phyloP scores from a whole-genome alignment of 2,329 filamentous ascomycete genomes.

The Fusarium xyrophilum region DNA sequence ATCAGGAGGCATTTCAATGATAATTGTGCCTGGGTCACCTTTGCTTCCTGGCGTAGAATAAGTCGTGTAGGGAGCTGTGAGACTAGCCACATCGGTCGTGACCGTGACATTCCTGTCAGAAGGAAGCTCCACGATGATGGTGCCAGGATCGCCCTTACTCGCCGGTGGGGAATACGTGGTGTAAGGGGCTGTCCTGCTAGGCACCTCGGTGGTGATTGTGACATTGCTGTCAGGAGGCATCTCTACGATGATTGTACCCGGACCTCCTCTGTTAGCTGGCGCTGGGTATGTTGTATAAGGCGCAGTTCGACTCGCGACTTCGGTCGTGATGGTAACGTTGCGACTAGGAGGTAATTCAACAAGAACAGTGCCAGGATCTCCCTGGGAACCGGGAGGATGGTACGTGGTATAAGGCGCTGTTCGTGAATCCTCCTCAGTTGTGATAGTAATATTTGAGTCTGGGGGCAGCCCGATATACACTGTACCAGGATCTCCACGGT shows the following conservation, averaged over 20 bases:
- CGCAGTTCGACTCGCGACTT: background rate
- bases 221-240: background rate
- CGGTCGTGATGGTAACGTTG: conserved; percentile 9
- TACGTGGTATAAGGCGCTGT: conserved; percentile 14
- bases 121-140: conserved; percentile 12
- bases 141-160: conserved; percentile 3
- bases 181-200: background rate
- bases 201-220: background rate
- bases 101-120: conserved; percentile 17
- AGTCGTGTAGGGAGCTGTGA: conserved; percentile 8
- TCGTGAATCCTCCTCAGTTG: background rate
- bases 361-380: conserved; percentile 6
- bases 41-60: conserved; percentile 1
- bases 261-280: conserved; percentile 3
- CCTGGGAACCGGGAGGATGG: background rate
- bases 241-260: conserved; percentile 11
- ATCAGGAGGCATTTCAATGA: conserved; percentile 12
- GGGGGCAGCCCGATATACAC: conserved; percentile 11
- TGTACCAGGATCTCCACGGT: conserved; percentile 16
- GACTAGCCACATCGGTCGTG: conserved; percentile 8
- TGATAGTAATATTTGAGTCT: conserved; percentile 14
- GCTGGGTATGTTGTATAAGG: conserved; percentile 9
- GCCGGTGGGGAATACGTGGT: no score
- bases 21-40: conserved; percentile 20
- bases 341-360: conserved; percentile 2